Evolutionary conservation across 306 rosid genomes (phyloP).

Genomic region (Trichosanthes truncata): DNA sequence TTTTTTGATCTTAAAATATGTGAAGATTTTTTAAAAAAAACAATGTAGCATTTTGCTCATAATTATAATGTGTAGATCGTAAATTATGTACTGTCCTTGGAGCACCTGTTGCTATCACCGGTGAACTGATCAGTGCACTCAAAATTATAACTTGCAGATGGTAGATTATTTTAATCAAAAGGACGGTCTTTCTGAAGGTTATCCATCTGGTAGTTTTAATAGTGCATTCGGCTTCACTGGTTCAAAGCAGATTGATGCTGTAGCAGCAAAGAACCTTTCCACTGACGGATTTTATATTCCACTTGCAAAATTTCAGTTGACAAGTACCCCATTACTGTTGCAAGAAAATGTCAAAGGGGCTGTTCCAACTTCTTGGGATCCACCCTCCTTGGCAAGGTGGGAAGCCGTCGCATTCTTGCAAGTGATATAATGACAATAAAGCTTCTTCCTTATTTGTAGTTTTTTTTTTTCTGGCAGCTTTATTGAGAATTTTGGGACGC

Average conservation of each 20-base stretch:
- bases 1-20: too few species aligned
- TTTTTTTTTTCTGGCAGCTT: slow-evolving; percentile 47
- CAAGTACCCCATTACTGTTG: slow-evolving; percentile 33
- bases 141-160: slow-evolving; percentile 48
- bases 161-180: slow-evolving; percentile 65
- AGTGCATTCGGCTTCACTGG: slow-evolving; percentile 85
- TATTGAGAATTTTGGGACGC: slow-evolving; percentile 81
- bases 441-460: slow-evolving; percentile 18
- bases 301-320: slow-evolving; percentile 65
- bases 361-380: slow-evolving; percentile 66
- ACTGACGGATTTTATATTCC: slow-evolving; percentile 66
- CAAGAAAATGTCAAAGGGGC: slow-evolving; percentile 55
- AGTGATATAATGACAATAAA: slow-evolving; percentile 5
- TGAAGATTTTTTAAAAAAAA: too few species aligned
- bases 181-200: slow-evolving; percentile 49
- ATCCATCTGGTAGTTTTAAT: slow-evolving; percentile 78
- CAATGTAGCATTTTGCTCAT: background rate
- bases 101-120: background rate
- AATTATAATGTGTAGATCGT: background rate
- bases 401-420: slow-evolving; percentile 10
- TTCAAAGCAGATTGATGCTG: slow-evolving; percentile 55
- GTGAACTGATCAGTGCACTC: background rate
- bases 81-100: background rate
- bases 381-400: slow-evolving; percentile 67
- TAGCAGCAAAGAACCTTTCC: slow-evolving; percentile 59